Evolutionary conservation across 257 asterid species (phyloP), one percentile per base, ranked within the genome.

Genomic region (Haberlea rhodopensis): DNA sequence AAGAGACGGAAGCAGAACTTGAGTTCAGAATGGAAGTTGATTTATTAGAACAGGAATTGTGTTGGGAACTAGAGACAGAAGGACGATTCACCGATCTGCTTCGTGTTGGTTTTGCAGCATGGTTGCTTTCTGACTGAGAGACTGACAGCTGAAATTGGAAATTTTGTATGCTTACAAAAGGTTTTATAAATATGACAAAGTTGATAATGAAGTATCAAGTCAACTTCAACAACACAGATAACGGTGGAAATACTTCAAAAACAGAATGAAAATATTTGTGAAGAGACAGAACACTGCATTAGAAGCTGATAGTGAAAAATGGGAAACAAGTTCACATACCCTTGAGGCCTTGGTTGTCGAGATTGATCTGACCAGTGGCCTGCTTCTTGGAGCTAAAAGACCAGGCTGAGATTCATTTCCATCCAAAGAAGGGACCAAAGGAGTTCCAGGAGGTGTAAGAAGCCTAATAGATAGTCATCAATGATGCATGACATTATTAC

Each of bases 381-480:
- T 84, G 71, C 72, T 81, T 72, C 95, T 90, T 63, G 89, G 82
- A 70, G 95, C 85, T 71, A 67, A 66, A 43, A 75, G 72, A 70
- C 76, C 76, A 15, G 79, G 61, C 65, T 71, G 89, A 73, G 92
- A 71, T 72, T 83, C 95, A 76, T 71, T 80, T 70, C 84, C 88
- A 74, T 86, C 88, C 37, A 81, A 66, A 62, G 95, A 71, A 75
- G 99, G 82, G 67, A 85, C 88, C 76, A 90, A 71, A 40, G 99
- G 99, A 76, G 97, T 90, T 69, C 91, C 99, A 60, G 99, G 99
- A 76, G 99, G 99, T 64, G 99, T 94, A 67, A 94, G 96, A 84
- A 94, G 99, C 99, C 99, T 94, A 66, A 57, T 19, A 46, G 37
- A 67, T 63, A 54, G 60, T 63, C 63, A 61, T 24, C 63, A 43